Percentiles rank a stretch among this genome's conserved stretches.
Evolutionary conservation across 2,329 filamentous ascomycete species (phyloP).

Genomic region (Ceratocystis ficicola): DNA sequence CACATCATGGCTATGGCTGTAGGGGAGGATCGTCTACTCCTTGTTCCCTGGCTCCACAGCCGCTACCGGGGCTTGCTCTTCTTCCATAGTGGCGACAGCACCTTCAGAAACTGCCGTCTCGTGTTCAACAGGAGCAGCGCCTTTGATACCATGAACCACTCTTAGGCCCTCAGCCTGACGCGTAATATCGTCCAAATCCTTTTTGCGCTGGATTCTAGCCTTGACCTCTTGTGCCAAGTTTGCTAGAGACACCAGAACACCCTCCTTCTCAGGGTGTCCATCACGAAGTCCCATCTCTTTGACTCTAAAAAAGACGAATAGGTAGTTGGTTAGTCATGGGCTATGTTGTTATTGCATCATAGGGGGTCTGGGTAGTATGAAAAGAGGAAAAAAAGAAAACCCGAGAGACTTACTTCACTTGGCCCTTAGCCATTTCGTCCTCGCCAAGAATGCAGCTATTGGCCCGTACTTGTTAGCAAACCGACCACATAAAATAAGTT

Average conservation of each 20-base stretch:
- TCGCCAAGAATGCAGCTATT: slow-evolving; percentile 66
- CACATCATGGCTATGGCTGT: background rate
- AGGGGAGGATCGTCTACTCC: slow-evolving; percentile 1
- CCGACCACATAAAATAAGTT: background rate
- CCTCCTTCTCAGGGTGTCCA: slow-evolving; percentile 82
- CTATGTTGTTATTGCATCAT: background rate
- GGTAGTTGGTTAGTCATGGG: background rate
- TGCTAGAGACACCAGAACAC: slow-evolving; percentile 55
- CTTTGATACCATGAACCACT: slow-evolving; percentile 38
- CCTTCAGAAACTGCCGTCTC: slow-evolving; percentile 16
- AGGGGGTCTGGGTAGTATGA: background rate
- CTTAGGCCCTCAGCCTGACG: slow-evolving; percentile 35
- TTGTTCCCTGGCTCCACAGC: slow-evolving; percentile 8
- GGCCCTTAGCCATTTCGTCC: slow-evolving; percentile 70
- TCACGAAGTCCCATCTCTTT: slow-evolving; percentile 66
- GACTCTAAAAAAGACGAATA: slow-evolving; percentile 33
- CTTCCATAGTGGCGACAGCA: slow-evolving; percentile 13
- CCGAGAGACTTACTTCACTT: slow-evolving; percentile 45
- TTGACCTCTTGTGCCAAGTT: slow-evolving; percentile 54
- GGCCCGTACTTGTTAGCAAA: slow-evolving; percentile 9
- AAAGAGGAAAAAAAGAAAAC: background rate
- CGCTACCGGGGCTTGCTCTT: slow-evolving; percentile 18
- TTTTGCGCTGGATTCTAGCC: slow-evolving; percentile 33
- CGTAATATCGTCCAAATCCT: slow-evolving; percentile 35
- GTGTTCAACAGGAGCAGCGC: slow-evolving; percentile 17